Evolutionary conservation across 495 filamentous ascomycete species (phyloP).

Genomic region (Annulohypoxylon moriforme): DNA sequence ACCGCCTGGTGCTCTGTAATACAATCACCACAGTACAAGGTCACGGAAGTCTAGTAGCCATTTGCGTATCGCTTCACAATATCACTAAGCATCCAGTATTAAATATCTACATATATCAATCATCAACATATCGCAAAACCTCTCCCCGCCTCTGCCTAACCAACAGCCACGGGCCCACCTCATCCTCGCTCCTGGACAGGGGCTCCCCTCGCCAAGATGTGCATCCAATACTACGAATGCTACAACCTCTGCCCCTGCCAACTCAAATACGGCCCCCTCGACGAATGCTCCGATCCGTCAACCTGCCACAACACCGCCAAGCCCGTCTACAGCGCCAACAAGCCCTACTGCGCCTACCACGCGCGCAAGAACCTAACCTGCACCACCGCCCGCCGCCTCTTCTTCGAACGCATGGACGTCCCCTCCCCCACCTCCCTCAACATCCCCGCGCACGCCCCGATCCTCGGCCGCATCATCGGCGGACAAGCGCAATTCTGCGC

Average conservation of each 20-base stretch:
- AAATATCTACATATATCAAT: neutral
- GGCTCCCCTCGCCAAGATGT: neutral
- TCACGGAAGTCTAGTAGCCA: neutral
- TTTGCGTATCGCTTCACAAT: neutral
- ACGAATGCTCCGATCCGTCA: neutral
- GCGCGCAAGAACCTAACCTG: neutral
- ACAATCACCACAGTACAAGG: neutral
- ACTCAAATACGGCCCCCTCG: neutral
- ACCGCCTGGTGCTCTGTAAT: neutral
- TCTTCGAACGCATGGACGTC: neutral
- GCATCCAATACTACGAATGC: neutral
- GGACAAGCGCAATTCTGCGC: neutral
- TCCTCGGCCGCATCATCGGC: neutral
- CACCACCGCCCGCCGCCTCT: neutral
- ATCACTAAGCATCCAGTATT: neutral
- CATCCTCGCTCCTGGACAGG: neutral
- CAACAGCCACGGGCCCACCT: neutral
- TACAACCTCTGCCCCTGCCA: constrained; percentile 4
- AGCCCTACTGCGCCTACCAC: constrained; percentile 4
- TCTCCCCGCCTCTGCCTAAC: neutral
- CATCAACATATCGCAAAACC: neutral
- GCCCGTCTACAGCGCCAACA: neutral
- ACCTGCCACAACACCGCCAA: neutral
- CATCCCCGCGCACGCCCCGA: neutral
- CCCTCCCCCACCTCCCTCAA: neutral